Base-by-base conservation (phyloP, 306 rosid genomes). In the Cucurbita maxima region DNA sequence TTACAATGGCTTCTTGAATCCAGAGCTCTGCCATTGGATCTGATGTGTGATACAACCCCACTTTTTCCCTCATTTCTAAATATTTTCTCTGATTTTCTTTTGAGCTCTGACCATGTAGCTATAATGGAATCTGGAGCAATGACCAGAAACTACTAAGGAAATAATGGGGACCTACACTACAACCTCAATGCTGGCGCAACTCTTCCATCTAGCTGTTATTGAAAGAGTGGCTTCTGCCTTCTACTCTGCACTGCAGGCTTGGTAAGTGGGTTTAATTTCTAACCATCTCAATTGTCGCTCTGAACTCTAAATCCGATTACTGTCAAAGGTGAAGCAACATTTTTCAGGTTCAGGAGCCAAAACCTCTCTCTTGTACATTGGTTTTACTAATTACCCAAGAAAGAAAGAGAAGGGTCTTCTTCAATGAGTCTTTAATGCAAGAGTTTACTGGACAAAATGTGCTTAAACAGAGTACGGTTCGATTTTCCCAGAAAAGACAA, bases 91-190 rank as follows among this genome's bases (percentile, higher is more conserved):
- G 58, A 10, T 71, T 52, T 71, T 52, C 34, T 52, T 71, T 71
- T n/a, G 22, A 15, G 16, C 18, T 71, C 75, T 71, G 75, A 71
- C 45, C 75, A 71, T 11, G 60, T 16, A 52, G 50, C 52, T 54
- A 53, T 72, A 72, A 72, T 52, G 63, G 45, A 48, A 72, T 51
- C 5, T 71, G 45, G 45, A 56, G 34, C 37, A 6, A 44, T 55
- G n/a, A 72, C 63, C 51, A 70, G 63, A 72, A 72, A 72, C 9
- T 53, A 54, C 63, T 54, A 37, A n/a, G 63, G 63, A 72, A 72
- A 72, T 72, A 18, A 72, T 50, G 58, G 16, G 5, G 8, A 16
- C 15, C 75, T 71, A 53, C 47, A 30, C 34, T 30, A 30, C 34
- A 52, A 71, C 47, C 59, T 52, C 59, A 71, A 34, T 10, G 63